Base-by-base conservation (phyloP, 306 rosid genomes). In the Astragalus glycyphyllos region DNA sequence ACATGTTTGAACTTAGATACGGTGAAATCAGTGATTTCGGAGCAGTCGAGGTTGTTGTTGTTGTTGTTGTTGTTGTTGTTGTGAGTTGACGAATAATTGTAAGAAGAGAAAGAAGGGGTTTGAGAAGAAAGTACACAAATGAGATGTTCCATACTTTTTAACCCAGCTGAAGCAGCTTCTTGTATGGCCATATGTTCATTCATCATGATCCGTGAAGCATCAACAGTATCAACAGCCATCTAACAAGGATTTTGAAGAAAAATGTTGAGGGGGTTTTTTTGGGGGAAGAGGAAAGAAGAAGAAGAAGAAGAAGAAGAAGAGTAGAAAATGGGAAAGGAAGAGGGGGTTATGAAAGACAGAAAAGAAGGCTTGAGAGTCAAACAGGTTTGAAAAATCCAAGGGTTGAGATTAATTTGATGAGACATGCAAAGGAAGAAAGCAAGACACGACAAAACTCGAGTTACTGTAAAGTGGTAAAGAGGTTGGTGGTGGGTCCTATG, bases 91-190 rank as follows among this genome's bases (percentile, higher is more conserved):
- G 60, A 48, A 14, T 69, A 5, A 15, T 8, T 11, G 15, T 11
- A 1, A 49, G 48, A 0, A 14, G 34, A 35, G 40, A 47, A 70
- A 32, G 70, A 6, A 16, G 75, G 20, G 5, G 49, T 46, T 2
- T 82, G 84, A 20, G 79, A 65, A 2, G 88, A 82, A 6, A 92
- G 78, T 53, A 84, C 14, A 3, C 68, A 78, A 71, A 92, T 79
- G 5, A 92, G 84, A 40, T 84, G 80, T 10, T 86, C 87, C 97
- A 92, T 89, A 82, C 96, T 92, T 50, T 87, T 76, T 4, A 89
- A 50, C 0, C 97, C 96, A 29, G 87, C 86, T 0, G 91, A 58
- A 58, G 96, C 87, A 1, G 91, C 94, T 69, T 92, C 96, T 71
- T 89, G 82, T 2, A 92, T 63, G 6, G 94, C 84, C 10, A 69